A percentile compares a stretch with the other conserved stretches of the same genome.
Conservation (phyloP, 2,329 filamentous ascomycete genomes). For the Zopfia rhizophila region DNA sequence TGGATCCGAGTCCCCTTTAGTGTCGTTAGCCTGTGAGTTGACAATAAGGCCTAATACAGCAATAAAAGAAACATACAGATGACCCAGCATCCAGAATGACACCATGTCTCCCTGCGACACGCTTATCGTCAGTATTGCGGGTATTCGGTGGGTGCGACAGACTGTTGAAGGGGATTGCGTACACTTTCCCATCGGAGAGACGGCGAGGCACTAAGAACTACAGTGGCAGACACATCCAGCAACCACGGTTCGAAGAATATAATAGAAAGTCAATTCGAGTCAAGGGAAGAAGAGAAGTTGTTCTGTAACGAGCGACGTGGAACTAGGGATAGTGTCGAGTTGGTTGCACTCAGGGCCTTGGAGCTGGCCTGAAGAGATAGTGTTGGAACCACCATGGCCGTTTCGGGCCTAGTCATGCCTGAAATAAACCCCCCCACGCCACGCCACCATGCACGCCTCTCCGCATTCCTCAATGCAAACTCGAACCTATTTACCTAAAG, state of each 20-base stretch:
- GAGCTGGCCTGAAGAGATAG: constrained; percentile 1
- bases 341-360: not conserved
- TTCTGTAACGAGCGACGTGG: constrained; percentile 9
- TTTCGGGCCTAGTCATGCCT: not conserved
- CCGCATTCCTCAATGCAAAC: no score
- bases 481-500: no score
- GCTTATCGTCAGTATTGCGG: constrained; percentile 33
- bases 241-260: constrained; percentile 11
- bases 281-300: not conserved
- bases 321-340: not conserved
- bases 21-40: constrained; percentile 27
- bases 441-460: no score
- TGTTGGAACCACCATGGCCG: no score
- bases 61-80: constrained; percentile 66
- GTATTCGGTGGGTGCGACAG: constrained; percentile 15
- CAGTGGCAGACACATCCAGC: constrained; percentile 39
- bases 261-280: no score
- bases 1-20: constrained; percentile 84
- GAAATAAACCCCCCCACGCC: not conserved
- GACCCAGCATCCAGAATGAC: constrained; percentile 98
- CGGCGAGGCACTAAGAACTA: constrained; percentile 30
- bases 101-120: constrained; percentile 74
- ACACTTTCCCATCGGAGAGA: constrained; percentile 55
- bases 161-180: constrained; percentile 33
- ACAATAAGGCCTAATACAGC: not conserved